A percentile compares a stretch with the other conserved stretches of the same genome.
These are phyloP conservation scores for Hamigera avellanea DNA, from an alignment of 495 filamentous ascomycete genomes.

Conservation along the genomic window DNA sequence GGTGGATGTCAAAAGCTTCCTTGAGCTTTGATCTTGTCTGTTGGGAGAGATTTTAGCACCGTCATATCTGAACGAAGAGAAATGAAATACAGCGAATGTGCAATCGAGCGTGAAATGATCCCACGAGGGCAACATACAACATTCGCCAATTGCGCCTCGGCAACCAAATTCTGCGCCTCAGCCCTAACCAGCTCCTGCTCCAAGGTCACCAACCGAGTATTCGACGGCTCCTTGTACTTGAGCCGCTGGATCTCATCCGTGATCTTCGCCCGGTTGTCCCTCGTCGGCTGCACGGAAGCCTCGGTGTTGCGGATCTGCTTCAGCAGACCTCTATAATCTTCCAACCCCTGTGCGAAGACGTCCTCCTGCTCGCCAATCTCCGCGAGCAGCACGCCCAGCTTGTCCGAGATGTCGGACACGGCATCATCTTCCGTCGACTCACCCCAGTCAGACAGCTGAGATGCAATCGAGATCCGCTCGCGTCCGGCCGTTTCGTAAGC, in stretches of 20 bases:
- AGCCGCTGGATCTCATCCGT: conserved; percentile 81
- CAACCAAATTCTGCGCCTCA: conserved; percentile 90
- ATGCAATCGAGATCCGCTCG: conserved; percentile 71
- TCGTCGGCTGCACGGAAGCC: conserved; percentile 78
- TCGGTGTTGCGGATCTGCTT: conserved; percentile 93
- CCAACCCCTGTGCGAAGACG: conserved; percentile 69
- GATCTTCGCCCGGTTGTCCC: conserved; percentile 75
- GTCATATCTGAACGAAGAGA: conserved; percentile 3
- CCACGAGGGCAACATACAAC: conserved; percentile 60
- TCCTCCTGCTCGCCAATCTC: conserved; percentile 93
- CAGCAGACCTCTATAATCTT: conserved; percentile 66
- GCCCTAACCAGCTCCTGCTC: conserved; percentile 94
- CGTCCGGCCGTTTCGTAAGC: conserved; percentile 73
- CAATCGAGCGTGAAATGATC: no score
- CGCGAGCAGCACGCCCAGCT: conserved; percentile 79
- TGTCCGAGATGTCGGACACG: conserved; percentile 82
- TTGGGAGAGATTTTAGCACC: not conserved
- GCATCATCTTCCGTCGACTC: conserved; percentile 78
- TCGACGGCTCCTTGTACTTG: conserved; percentile 80
- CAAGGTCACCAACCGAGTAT: conserved; percentile 59
- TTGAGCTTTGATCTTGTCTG: conserved; percentile 88
- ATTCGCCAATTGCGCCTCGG: conserved; percentile 93
- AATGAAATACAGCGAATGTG: no score
- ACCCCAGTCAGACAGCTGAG: conserved; percentile 94
- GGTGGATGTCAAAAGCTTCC: conserved; percentile 80